Percentiles rank a stretch among this genome's conserved stretches.
Evolutionary conservation across 2,329 filamentous ascomycete species (phyloP).

Genomic region (Thielaviopsis ethacetica): DNA sequence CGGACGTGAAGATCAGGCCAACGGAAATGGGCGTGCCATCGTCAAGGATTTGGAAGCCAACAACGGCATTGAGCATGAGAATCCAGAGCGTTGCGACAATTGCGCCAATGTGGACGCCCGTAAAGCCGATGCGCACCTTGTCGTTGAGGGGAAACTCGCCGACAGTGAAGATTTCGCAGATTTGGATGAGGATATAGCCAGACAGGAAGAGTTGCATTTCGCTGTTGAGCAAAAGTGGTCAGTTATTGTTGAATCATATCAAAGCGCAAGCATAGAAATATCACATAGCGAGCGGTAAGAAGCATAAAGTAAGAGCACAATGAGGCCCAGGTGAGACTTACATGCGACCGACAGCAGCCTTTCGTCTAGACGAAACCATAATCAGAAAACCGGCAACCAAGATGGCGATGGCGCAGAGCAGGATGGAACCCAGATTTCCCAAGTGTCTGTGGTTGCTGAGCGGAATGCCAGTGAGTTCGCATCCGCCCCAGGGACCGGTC

Average conservation of each 20-base stretch:
- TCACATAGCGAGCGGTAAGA: too few relatives aligned
- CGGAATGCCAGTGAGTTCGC: slow-evolving; percentile 57
- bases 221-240: slow-evolving; percentile 28
- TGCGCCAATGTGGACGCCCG: slow-evolving; percentile 75
- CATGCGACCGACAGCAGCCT: slow-evolving; percentile 86
- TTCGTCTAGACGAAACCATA: slow-evolving; percentile 71
- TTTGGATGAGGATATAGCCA: slow-evolving; percentile 70
- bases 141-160: slow-evolving; percentile 67
- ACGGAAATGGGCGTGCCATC: slow-evolving; percentile 80
- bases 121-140: slow-evolving; percentile 63
- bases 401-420: slow-evolving; percentile 68
- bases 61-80: slow-evolving; percentile 75
- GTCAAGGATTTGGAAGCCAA: slow-evolving; percentile 86
- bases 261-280: slow-evolving; percentile 6
- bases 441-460: slow-evolving; percentile 50
- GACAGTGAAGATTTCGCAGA: slow-evolving; percentile 94
- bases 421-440: slow-evolving; percentile 82
- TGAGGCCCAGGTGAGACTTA: slow-evolving; percentile 23
- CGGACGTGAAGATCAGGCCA: slow-evolving; percentile 56
- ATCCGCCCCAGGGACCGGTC: slow-evolving; percentile 47
- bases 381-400: slow-evolving; percentile 49
- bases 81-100: slow-evolving; percentile 84
- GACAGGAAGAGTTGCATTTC: slow-evolving; percentile 93
- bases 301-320: not conserved
- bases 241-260: slow-evolving; percentile 4